A percentile compares a stretch with the other conserved stretches of the same genome.
phyloP scores from a whole-genome alignment of 768 basidiomycete species.

The Dioszegia hungarica region DNA sequence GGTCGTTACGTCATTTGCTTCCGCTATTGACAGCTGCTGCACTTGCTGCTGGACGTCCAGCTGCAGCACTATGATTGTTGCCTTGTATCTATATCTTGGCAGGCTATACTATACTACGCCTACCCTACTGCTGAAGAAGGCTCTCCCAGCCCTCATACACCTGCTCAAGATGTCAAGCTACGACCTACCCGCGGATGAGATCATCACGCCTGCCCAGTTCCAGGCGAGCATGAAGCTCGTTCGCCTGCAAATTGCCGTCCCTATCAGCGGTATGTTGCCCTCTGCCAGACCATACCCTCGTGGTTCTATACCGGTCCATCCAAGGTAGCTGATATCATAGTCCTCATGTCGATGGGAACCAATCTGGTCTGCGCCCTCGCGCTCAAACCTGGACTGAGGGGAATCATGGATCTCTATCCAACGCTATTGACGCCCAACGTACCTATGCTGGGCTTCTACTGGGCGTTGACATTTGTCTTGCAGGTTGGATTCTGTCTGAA shows the following conservation, averaged over 20 bases:
- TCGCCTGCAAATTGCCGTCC: constrained; percentile 80
- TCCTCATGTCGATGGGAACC: constrained; percentile 72
- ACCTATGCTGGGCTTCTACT: constrained; percentile 47
- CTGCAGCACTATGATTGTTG: too few relatives aligned
- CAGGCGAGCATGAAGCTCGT: constrained; percentile 46
- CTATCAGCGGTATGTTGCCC: constrained; percentile 52
- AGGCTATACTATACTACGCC: too few relatives aligned
- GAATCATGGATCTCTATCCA: constrained; percentile 42
- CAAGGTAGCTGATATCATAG: constrained; percentile 7
- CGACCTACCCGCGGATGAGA: constrained; percentile 32
- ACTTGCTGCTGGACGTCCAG: too few relatives aligned
- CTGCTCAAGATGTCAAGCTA: constrained; percentile 44
- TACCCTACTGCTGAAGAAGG: too few relatives aligned
- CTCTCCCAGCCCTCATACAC: neutral
- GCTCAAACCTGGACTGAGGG: constrained; percentile 60
- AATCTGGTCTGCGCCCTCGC: constrained; percentile 66
- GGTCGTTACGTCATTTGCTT: too few relatives aligned
- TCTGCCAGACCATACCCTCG: neutral
- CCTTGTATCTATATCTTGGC: too few relatives aligned
- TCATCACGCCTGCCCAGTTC: constrained; percentile 47
- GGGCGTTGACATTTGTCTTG: constrained; percentile 44
- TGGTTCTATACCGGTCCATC: neutral
- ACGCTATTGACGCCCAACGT: constrained; percentile 62
- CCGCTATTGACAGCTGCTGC: too few relatives aligned
- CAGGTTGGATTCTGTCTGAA: constrained; percentile 78